These are phyloP conservation scores for Pythium sukuiense DNA, from an alignment of 352 stramenopile species.

Conservation along the genomic window DNA sequence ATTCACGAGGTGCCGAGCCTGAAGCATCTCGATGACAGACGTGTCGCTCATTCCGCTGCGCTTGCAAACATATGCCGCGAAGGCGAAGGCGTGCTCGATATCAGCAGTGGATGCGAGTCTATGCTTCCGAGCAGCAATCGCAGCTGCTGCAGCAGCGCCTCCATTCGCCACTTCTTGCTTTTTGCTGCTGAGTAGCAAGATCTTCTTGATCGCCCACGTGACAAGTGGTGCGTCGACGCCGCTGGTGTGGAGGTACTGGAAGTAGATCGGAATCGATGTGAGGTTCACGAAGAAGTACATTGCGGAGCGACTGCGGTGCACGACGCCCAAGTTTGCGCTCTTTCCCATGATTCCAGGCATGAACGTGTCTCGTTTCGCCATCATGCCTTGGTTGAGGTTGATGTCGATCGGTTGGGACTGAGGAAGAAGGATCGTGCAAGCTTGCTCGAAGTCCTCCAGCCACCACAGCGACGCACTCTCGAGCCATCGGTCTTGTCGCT, in stretches of 20 bases:
- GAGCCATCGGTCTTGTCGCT: constrained; percentile 64
- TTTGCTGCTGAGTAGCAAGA: constrained; percentile 13
- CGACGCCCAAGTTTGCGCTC: constrained; percentile 27
- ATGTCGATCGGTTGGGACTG: constrained; percentile 67
- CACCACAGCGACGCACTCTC: constrained; percentile 83
- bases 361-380: constrained; percentile 19
- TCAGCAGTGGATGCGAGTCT: constrained; percentile 59
- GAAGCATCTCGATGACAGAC: constrained; percentile 82
- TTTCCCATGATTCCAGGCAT: not conserved
- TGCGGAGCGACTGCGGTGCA: constrained; percentile 44
- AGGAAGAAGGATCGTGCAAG: constrained; percentile 62
- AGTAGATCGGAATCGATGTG: constrained; percentile 84
- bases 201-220: constrained; percentile 60
- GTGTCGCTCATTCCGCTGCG: constrained; percentile 80
- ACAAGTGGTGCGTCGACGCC: constrained; percentile 56
- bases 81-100: constrained; percentile 85
- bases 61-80: constrained; percentile 83
- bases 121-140: constrained; percentile 17
- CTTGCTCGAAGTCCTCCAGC: constrained; percentile 86
- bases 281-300: constrained; percentile 82
- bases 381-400: constrained; percentile 6
- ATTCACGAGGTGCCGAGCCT: constrained; percentile 79
- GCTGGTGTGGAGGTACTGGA: constrained; percentile 78
- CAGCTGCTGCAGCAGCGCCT: constrained; percentile 9
- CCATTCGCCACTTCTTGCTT: not conserved